phyloP scores from a whole-genome alignment of 805 yeast genomes.

The Metschnikowia borealis region DNA sequence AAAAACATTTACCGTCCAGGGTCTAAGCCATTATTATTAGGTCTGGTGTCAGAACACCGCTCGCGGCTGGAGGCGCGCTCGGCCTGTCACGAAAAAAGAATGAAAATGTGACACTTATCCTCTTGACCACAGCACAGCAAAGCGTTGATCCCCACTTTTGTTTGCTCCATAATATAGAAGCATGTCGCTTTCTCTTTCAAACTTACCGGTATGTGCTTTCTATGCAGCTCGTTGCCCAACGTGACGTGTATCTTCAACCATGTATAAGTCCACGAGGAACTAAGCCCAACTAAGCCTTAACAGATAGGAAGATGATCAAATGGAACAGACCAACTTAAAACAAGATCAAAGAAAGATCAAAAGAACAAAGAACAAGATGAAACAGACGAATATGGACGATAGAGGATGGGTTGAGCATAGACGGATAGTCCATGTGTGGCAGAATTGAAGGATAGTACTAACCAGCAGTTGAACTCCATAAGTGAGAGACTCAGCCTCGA shows the following conservation, averaged over 20 bases:
- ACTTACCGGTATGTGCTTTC: constrained; percentile 34
- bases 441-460: background rate
- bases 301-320: no score
- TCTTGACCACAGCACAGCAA: background rate
- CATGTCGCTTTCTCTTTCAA: constrained; percentile 32
- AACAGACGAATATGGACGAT: no score
- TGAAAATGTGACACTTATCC: constrained; percentile 2
- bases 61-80: constrained; percentile 5
- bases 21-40: no score
- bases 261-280: no score
- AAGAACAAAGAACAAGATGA: no score
- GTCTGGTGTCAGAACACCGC: background rate
- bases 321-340: no score
- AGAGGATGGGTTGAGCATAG: no score
- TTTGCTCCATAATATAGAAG: background rate
- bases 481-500: constrained; percentile 24
- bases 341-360: no score
- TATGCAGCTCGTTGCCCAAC: background rate
- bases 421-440: no score
- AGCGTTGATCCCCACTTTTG: background rate
- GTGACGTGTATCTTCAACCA: no score
- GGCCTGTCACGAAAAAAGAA: background rate
- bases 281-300: no score
- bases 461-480: constrained; percentile 13
- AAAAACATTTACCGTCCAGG: no score